Conservation (phyloP, 768 basidiomycete species). For the Phylloporus rhodoxanthus region DNA sequence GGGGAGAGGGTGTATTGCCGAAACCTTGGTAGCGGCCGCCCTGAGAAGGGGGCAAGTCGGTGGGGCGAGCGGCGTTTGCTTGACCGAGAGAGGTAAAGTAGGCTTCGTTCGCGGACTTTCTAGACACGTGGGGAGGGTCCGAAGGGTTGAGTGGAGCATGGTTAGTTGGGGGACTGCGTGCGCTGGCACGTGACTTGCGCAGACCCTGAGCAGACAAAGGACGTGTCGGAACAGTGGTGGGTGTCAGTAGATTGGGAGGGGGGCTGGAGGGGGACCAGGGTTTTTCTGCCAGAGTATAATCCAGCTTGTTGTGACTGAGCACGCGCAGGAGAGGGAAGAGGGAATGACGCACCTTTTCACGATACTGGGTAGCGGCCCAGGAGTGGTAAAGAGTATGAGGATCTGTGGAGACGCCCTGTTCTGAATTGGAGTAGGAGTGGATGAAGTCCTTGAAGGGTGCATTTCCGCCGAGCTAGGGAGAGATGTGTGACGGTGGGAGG, state of each 20-base stretch:
- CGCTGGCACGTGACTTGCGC: slow-evolving; percentile 77
- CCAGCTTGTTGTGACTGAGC: slow-evolving; percentile 53
- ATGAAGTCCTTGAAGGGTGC: slow-evolving; percentile 75
- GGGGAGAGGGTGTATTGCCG: slow-evolving; percentile 72
- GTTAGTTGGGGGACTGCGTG: slow-evolving; percentile 47
- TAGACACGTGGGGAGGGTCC: slow-evolving; percentile 39
- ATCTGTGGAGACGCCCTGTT: slow-evolving; percentile 64
- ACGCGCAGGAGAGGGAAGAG: background rate
- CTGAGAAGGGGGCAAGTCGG: slow-evolving; percentile 83
- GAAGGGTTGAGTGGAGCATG: slow-evolving; percentile 48
- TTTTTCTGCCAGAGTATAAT: slow-evolving; percentile 66
- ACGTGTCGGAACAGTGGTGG: slow-evolving; percentile 42
- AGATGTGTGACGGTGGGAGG: slow-evolving; percentile 6
- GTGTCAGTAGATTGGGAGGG: slow-evolving; percentile 40
- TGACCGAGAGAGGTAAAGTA: slow-evolving; percentile 83
- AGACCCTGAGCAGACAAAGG: slow-evolving; percentile 77
- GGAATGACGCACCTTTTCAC: slow-evolving; percentile 67
- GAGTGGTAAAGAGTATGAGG: slow-evolving; percentile 80
- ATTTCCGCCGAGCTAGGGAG: slow-evolving; percentile 78
- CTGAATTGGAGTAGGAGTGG: slow-evolving; percentile 54
- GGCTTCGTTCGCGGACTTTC: slow-evolving; percentile 76
- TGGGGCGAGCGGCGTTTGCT: slow-evolving; percentile 72
- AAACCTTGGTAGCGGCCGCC: slow-evolving; percentile 94
- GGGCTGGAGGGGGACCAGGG: slow-evolving; percentile 76
- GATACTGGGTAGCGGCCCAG: slow-evolving; percentile 93